A percentile compares a stretch with the other conserved stretches of the same genome.
Evolutionary conservation across 768 basidiomycete genomes (phyloP).

Genomic region (Galerina marginata): DNA sequence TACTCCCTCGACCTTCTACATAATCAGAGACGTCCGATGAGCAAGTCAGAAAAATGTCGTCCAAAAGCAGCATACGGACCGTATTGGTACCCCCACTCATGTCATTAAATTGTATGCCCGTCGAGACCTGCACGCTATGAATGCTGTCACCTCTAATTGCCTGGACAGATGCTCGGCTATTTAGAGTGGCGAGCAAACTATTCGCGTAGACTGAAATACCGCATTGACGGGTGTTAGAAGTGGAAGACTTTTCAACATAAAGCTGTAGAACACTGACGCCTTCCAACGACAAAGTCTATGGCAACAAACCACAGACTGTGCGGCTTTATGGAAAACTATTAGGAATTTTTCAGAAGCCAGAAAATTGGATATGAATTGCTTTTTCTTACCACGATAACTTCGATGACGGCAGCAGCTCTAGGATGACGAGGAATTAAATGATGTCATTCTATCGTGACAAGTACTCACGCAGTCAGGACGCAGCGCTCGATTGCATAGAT

Average conservation of each 20-base stretch:
- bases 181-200: conserved; percentile 49
- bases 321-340: conserved; percentile 34
- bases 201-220: conserved; percentile 47
- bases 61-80: neutral
- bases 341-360: neutral
- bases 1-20: neutral
- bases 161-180: conserved; percentile 38
- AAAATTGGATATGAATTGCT: neutral
- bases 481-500: conserved; percentile 57
- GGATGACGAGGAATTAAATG: neutral
- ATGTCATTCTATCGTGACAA: too few species aligned
- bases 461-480: conserved; percentile 49
- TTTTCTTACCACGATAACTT: conserved; percentile 42
- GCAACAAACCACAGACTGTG: conserved; percentile 42
- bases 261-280: conserved; percentile 35
- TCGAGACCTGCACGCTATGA: conserved; percentile 23
- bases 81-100: conserved; percentile 1
- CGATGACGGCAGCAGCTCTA: conserved; percentile 41
- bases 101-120: conserved; percentile 20
- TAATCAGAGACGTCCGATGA: neutral
- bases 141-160: conserved; percentile 13
- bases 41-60: neutral
- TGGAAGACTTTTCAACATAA: neutral
- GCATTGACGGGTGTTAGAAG: neutral
- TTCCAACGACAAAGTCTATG: conserved; percentile 53